Conservation (phyloP, 164 flowering plant genomes). For the Tetrastigma voinierianum region DNA sequence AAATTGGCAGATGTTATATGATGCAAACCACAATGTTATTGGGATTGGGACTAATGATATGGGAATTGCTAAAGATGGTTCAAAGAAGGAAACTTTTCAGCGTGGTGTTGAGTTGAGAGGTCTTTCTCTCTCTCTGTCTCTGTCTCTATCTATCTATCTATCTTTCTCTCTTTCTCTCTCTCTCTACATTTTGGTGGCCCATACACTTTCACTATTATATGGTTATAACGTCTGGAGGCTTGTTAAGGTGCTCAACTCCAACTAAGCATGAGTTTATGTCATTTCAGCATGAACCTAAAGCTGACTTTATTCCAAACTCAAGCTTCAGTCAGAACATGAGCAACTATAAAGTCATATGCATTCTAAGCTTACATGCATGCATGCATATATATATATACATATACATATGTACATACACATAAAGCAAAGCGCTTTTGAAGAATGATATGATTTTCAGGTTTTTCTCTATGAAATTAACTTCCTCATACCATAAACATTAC, state of each 20-base stretch:
- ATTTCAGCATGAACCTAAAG: too few species aligned
- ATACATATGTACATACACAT: background rate
- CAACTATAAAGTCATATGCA: too few species aligned
- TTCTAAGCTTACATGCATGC: background rate
- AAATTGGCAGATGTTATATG: slow-evolving; percentile 62
- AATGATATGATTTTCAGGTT: background rate
- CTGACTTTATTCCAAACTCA: too few species aligned
- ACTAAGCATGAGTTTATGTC: too few species aligned
- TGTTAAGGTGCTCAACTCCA: too few species aligned
- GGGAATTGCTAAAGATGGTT: slow-evolving; percentile 91
- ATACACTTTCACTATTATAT: too few species aligned
- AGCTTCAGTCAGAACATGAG: too few species aligned
- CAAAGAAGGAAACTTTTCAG: slow-evolving; percentile 78
- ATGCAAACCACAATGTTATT: slow-evolving; percentile 53
- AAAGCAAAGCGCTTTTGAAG: background rate
- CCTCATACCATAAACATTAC: slow-evolving; percentile 1
- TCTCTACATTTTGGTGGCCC: too few species aligned
- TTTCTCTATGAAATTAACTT: background rate
- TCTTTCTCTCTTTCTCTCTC: slow-evolving; percentile 7
- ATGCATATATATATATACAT: background rate
- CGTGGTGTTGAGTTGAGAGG: slow-evolving; percentile 91
- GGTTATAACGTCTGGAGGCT: too few species aligned
- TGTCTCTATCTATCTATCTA: too few species aligned
- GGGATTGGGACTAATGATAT: slow-evolving; percentile 93
- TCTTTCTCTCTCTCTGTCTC: slow-evolving; percentile 23